A percentile compares a stretch with the other conserved stretches of the same genome.
Conservation (phyloP, 75 land plant species). For the Picea sitchensis region DNA sequence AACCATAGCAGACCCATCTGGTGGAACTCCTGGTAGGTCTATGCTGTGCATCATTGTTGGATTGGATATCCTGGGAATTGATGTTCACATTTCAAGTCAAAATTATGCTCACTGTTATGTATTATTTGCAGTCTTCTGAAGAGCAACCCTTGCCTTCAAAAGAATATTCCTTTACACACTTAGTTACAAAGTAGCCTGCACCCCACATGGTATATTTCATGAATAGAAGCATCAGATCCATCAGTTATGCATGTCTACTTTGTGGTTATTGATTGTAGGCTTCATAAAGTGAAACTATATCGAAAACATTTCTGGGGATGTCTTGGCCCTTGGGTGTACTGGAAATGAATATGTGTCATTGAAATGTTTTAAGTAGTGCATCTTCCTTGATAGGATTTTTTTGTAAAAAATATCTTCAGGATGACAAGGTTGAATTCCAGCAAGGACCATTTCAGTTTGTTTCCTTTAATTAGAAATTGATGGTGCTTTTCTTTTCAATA, state of each 20-base stretch:
- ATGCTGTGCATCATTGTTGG: background rate
- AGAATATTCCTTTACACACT: background rate
- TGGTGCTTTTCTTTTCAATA: background rate
- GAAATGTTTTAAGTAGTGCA: too few species aligned
- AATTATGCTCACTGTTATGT: background rate
- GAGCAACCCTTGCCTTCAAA: background rate
- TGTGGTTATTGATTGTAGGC: background rate
- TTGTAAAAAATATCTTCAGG: too few species aligned
- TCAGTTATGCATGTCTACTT: background rate
- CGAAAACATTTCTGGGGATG: background rate
- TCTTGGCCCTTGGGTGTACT: background rate
- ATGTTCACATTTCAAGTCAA: background rate
- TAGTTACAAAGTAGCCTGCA: background rate
- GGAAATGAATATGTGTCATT: too few species aligned
- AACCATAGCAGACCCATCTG: constrained; percentile 60
- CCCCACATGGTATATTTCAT: background rate
- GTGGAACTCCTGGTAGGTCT: constrained; percentile 45
- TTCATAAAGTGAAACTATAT: background rate
- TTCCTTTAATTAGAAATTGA: background rate
- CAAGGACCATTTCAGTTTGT: background rate
- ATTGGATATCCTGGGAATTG: background rate
- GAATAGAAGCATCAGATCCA: background rate
- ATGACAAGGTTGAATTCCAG: background rate
- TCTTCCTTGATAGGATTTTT: background rate
- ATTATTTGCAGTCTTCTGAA: background rate